A percentile compares a stretch with the other conserved stretches of the same genome.
phyloP scores from a whole-genome alignment of 805 yeast genomes.

The Brettanomyces anomalus region DNA sequence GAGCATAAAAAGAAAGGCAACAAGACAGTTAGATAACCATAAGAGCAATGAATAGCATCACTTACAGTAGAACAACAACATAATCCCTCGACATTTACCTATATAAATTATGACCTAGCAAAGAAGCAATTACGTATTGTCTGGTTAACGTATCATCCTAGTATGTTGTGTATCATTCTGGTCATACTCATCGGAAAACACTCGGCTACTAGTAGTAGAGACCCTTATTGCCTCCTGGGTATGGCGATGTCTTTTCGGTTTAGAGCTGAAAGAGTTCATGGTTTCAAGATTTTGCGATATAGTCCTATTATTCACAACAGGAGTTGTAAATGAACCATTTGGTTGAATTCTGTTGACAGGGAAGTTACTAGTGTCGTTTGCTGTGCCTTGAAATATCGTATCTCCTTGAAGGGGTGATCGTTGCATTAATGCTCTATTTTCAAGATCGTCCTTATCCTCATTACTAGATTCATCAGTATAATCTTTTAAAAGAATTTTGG shows the following conservation, averaged over 20 bases:
- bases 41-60: no score
- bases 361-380: background rate
- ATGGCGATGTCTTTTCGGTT: constrained; percentile 5
- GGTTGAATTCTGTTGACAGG: background rate
- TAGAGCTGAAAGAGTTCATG: constrained; percentile 5
- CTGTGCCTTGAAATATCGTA: background rate
- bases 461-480: background rate
- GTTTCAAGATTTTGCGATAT: constrained; percentile 7
- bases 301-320: constrained; percentile 13
- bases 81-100: background rate
- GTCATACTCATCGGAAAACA: constrained; percentile 5
- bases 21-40: no score
- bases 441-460: background rate
- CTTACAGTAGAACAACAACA: no score
- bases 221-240: constrained; percentile 4
- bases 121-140: background rate
- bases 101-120: no score
- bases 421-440: background rate
- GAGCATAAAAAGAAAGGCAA: background rate
- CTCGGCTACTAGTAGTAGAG: background rate
- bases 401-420: background rate
- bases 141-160: constrained; percentile 13
- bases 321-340: constrained; percentile 11
- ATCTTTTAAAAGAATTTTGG: background rate
- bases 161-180: constrained; percentile 13